Evolutionary conservation across 2,329 filamentous ascomycete genomes (phyloP).

Genomic region (Ceratocystis variospora): DNA sequence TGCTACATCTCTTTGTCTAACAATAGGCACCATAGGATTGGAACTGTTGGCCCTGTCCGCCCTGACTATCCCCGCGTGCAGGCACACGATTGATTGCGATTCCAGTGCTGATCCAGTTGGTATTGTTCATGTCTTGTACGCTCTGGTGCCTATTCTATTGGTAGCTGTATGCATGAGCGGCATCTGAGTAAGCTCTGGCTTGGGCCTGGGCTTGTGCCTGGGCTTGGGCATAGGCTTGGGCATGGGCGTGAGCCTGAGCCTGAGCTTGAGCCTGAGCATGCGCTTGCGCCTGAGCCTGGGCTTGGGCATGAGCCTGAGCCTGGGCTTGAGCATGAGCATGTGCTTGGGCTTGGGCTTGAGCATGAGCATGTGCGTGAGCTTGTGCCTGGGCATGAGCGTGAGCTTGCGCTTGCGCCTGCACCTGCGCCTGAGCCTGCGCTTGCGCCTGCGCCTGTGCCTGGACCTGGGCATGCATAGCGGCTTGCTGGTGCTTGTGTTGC

Average conservation of each 20-base stretch:
- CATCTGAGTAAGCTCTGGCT: slow-evolving; percentile 11
- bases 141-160: slow-evolving; percentile 11
- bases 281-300: neutral
- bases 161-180: slow-evolving; percentile 12
- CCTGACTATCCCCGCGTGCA: neutral
- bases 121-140: neutral
- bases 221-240: slow-evolving; percentile 8
- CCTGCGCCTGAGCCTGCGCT: slow-evolving; percentile 11
- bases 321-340: slow-evolving; percentile 12
- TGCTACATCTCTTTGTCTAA: neutral
- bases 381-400: slow-evolving; percentile 16
- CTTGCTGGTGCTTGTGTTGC: slow-evolving; percentile 22
- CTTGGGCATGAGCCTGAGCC: neutral
- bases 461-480: slow-evolving; percentile 33
- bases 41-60: neutral
- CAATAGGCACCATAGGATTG: neutral
- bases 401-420: slow-evolving; percentile 15
- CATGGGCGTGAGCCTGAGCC: slow-evolving; percentile 15
- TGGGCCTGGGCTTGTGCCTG: slow-evolving; percentile 15
- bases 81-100: neutral
- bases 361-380: neutral
- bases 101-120: neutral
- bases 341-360: slow-evolving; percentile 4
- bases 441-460: slow-evolving; percentile 24
- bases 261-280: slow-evolving; percentile 16